phyloP scores from a whole-genome alignment of 139 green algal species.

The Micractinium conductrix region DNA sequence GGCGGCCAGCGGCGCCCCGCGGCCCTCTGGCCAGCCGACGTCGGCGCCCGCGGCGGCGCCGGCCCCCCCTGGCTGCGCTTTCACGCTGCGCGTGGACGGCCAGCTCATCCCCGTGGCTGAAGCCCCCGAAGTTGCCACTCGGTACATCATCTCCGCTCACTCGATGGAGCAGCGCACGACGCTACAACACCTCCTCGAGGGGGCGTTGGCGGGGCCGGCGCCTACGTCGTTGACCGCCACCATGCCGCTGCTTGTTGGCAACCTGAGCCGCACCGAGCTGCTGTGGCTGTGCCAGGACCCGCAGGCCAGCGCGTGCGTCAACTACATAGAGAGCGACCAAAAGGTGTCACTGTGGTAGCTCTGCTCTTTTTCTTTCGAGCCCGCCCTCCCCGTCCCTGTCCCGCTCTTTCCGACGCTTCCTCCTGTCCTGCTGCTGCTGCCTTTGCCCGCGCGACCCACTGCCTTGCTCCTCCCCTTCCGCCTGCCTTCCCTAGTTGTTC shows the following conservation, averaged over 20 bases:
- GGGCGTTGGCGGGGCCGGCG: background rate
- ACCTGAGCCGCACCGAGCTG: background rate
- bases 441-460: too few species aligned
- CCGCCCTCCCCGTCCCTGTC: too few species aligned
- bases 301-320: background rate
- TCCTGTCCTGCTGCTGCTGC: too few species aligned
- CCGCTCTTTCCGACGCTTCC: too few species aligned
- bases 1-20: background rate
- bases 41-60: background rate
- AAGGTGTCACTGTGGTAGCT: background rate
- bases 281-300: slow-evolving; percentile 2
- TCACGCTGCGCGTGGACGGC: slow-evolving; percentile 7
- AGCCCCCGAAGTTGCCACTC: background rate
- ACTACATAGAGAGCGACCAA: slow-evolving; percentile 14
- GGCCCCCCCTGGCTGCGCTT: background rate
- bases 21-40: background rate
- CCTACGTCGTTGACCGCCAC: background rate
- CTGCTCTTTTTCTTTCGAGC: too few species aligned
- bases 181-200: slow-evolving; percentile 3
- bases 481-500: too few species aligned
- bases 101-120: background rate
- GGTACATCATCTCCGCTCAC: slow-evolving; percentile 5
- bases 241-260: slow-evolving; percentile 22
- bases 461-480: too few species aligned
- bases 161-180: background rate